Evolutionary conservation across 2,329 filamentous ascomycete genomes (phyloP), one percentile per base, ranked within the genome.

Genomic region (Colletotrichum theobromicola): DNA sequence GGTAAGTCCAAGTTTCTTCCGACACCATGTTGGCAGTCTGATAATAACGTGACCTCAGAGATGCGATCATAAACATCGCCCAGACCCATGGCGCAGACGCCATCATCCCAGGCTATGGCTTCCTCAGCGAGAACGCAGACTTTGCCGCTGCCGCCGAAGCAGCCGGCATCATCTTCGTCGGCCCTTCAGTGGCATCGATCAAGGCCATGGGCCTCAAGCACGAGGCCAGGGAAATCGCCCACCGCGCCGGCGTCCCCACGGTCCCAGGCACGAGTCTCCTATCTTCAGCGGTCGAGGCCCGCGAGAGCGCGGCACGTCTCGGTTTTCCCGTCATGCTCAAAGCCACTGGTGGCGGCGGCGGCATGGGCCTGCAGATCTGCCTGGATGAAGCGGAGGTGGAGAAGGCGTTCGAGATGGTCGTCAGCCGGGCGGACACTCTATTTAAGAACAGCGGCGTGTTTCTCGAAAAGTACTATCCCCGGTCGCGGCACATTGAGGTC

Each of bases 81-180:
- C 4, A 1, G 13, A 13, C 42, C n/a, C 53, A 28, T 13, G 77
- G 82, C 4, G 87, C 82, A 10, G 84, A 93, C 75, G 90, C 89
- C 5, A 87, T 94, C 18, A 90, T 93, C 62, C 91, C 91, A 0
- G 91, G 92, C 4, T 93, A 93, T 82, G 92, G 92, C 2, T 93
- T 93, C 76, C 81, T 93, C 4, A 90, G 88, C 7, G 91, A 93
- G 70, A 92, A 92, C 77, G 86, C 88, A 8, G 86, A 89, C 13
- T 94, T 94, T 77, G 90, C 91, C 1, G 81, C 84, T 61, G 81
- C 85, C 26, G 88, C 90, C 6, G 78, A 83, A 7, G 83, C 87
- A 18, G 89, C 89, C 2, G 91, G 90, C 0, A 84, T 93, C 68
- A 83, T 83, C 0, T 93, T 91, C 79, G 87, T 90, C 4, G 92